Percentiles rank a stretch among this genome's conserved stretches.
Evolutionary conservation across 805 yeast genomes (phyloP).

Genomic region (Teunomyces gatunensis): DNA sequence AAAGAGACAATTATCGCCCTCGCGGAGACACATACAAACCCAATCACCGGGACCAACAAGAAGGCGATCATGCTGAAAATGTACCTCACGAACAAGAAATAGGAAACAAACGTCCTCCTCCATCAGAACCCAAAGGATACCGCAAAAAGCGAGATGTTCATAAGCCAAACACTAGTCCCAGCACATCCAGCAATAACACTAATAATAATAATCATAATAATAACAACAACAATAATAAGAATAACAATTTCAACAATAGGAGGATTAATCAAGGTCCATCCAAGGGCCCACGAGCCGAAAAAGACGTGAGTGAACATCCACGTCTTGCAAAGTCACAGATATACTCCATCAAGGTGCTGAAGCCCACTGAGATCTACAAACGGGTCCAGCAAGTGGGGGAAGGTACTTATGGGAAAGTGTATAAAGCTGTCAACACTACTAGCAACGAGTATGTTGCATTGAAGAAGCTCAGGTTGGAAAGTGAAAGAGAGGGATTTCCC

Average conservation of each 20-base stretch:
- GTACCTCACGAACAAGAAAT: not conserved
- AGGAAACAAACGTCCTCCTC: conserved; percentile 9
- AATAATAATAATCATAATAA: not conserved
- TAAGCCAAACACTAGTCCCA: not conserved
- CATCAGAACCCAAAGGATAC: conserved; percentile 10
- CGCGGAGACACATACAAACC: conserved; percentile 10
- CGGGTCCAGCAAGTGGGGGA: conserved; percentile 93
- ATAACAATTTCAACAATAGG: not conserved
- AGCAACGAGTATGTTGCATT: conserved; percentile 80
- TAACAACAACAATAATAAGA: not conserved
- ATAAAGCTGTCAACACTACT: conserved; percentile 71
- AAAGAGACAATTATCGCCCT: conserved; percentile 23
- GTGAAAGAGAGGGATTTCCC: conserved; percentile 93
- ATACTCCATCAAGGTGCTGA: conserved; percentile 27
- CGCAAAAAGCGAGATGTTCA: conserved; percentile 7
- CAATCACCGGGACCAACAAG: not conserved
- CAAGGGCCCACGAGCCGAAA: not conserved
- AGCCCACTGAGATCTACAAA: conserved; percentile 50
- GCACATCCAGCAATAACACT: conserved; percentile 1
- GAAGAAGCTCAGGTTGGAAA: conserved; percentile 77
- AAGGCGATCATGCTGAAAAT: not conserved
- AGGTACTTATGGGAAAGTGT: conserved; percentile 97
- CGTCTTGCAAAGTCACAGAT: conserved; percentile 21
- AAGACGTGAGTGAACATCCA: not conserved
- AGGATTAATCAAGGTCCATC: not conserved